Evolutionary conservation across 140 eudicot genomes (phyloP).

Genomic region (Stevia rebaudiana): DNA sequence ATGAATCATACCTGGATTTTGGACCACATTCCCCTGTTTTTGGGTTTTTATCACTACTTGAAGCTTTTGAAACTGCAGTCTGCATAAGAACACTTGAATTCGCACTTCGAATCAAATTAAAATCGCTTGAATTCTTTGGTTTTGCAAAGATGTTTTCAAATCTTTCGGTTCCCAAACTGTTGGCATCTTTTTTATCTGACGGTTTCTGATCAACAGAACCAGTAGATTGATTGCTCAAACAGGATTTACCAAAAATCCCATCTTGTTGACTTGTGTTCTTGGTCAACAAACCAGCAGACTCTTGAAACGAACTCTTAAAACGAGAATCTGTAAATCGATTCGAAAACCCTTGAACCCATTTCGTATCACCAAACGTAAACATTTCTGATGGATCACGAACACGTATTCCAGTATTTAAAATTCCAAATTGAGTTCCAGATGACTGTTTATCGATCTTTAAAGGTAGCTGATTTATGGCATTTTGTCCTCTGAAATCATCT

Average conservation of each 20-base stretch:
- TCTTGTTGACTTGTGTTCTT: conserved; percentile 21
- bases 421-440: conserved; percentile 29
- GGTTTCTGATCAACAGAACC: conserved; percentile 21
- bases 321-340: conserved; percentile 28
- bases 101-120: conserved; percentile 56
- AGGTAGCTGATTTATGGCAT: conserved; percentile 36
- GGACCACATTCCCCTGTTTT: conserved; percentile 32
- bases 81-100: conserved; percentile 82
- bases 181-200: conserved; percentile 34
- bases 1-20: conserved; percentile 29
- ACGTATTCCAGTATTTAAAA: conserved; percentile 35
- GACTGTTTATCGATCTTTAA: conserved; percentile 26
- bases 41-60: conserved; percentile 43
- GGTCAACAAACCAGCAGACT: conserved; percentile 28
- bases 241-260: conserved; percentile 6
- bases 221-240: too few species aligned
- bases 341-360: conserved; percentile 36
- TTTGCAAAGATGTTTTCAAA: conserved; percentile 16
- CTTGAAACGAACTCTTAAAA: conserved; percentile 10
- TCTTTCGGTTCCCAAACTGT: conserved; percentile 42
- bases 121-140: conserved; percentile 26
- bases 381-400: conserved; percentile 48
- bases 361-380: conserved; percentile 41
- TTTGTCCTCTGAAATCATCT: conserved; percentile 34
- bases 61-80: conserved; percentile 71